A percentile compares a stretch with the other conserved stretches of the same genome.
These are phyloP conservation scores for Candolleomyces efflorescens DNA, from an alignment of 768 basidiomycete species.

Conservation along the genomic window DNA sequence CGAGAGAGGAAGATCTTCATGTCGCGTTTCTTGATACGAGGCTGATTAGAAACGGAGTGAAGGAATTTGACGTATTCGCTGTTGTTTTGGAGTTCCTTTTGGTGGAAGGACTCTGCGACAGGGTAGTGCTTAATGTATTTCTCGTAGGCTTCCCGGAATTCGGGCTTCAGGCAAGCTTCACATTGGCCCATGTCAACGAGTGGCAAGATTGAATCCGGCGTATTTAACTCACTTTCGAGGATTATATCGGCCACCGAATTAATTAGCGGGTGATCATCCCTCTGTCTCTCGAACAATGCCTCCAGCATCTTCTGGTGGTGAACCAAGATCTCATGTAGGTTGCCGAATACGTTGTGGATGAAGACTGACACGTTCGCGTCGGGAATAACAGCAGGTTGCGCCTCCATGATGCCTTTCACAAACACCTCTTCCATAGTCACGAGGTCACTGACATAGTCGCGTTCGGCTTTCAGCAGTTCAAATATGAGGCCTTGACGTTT, in stretches of 20 bases:
- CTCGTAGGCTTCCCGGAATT: slow-evolving; percentile 69
- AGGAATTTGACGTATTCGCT: slow-evolving; percentile 63
- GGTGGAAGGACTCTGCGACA: slow-evolving; percentile 77
- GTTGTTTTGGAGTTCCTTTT: slow-evolving; percentile 70
- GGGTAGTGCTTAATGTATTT: slow-evolving; percentile 87
- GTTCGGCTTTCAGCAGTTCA: slow-evolving; percentile 87
- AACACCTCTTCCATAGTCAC: slow-evolving; percentile 71
- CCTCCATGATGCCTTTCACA: slow-evolving; percentile 56
- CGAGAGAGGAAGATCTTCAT: slow-evolving; percentile 79
- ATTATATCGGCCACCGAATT: slow-evolving; percentile 83
- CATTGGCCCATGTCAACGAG: slow-evolving; percentile 18
- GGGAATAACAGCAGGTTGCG: slow-evolving; percentile 64
- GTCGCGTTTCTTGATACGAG: slow-evolving; percentile 70
- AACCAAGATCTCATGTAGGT: slow-evolving; percentile 61
- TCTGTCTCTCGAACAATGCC: slow-evolving; percentile 74
- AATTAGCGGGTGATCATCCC: slow-evolving; percentile 81
- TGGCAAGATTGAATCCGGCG: background rate
- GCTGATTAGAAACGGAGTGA: slow-evolving; percentile 55
- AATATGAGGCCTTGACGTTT: slow-evolving; percentile 84
- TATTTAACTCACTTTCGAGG: slow-evolving; percentile 56
- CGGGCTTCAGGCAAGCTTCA: slow-evolving; percentile 36
- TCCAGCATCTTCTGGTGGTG: slow-evolving; percentile 69
- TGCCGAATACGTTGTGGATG: slow-evolving; percentile 79
- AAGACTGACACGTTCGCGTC: slow-evolving; percentile 56
- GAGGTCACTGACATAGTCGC: slow-evolving; percentile 83